phyloP scores from a whole-genome alignment of 805 yeast genomes.

The Lipomyces sp. region DNA sequence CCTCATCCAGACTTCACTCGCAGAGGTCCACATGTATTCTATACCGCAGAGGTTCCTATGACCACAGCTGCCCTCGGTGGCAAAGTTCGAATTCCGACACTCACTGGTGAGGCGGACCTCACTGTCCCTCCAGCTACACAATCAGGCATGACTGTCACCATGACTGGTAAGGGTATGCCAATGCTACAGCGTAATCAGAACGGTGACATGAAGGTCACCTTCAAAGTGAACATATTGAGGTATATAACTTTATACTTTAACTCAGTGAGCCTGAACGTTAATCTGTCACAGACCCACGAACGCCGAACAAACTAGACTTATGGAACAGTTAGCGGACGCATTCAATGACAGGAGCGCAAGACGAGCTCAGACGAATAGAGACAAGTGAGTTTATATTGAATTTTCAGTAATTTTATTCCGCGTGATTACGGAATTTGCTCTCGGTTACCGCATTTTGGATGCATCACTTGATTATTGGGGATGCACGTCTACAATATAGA shows the following conservation, averaged over 20 bases:
- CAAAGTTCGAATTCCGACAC: constrained; percentile 83
- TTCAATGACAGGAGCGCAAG: constrained; percentile 75
- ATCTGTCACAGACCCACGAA: constrained; percentile 59
- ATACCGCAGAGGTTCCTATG: constrained; percentile 74
- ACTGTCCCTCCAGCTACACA: constrained; percentile 87
- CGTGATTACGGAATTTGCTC: background rate
- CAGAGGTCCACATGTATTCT: constrained; percentile 66
- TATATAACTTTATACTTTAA: constrained; percentile 1
- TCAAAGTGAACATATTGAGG: constrained; percentile 68
- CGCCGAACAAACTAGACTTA: constrained; percentile 81
- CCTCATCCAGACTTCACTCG: constrained; percentile 75
- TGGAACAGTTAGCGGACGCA: constrained; percentile 95
- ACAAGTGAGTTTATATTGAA: constrained; percentile 12
- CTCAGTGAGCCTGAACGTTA: background rate
- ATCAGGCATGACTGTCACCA: constrained; percentile 68
- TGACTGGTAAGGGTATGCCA: constrained; percentile 90
- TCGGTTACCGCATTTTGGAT: background rate
- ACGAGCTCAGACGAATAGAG: constrained; percentile 5
- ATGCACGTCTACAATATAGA: background rate
- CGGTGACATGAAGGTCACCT: constrained; percentile 79
- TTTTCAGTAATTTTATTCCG: background rate
- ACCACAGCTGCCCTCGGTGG: constrained; percentile 99
- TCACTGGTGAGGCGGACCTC: constrained; percentile 78
- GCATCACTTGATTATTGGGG: background rate
- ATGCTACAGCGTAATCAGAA: constrained; percentile 52